Conservation (phyloP, 768 basidiomycete genomes). For the Hericium coralloides region DNA sequence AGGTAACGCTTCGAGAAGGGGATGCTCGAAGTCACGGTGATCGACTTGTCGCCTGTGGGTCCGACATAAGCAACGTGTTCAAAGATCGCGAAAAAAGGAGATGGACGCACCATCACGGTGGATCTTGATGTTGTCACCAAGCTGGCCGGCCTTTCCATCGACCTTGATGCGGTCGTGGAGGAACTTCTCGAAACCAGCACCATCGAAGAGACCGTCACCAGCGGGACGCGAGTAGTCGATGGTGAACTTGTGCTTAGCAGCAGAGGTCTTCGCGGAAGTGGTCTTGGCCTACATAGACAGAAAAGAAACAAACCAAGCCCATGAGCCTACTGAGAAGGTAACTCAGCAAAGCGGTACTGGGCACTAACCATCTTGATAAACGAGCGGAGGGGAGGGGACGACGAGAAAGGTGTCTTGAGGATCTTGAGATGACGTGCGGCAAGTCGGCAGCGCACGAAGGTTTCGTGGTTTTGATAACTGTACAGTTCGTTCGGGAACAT, state of each 20-base stretch:
- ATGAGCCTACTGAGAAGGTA: constrained; percentile 87
- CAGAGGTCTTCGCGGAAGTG: constrained; percentile 39
- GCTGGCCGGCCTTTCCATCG: constrained; percentile 84
- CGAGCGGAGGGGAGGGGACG: constrained; percentile 10
- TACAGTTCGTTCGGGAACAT: constrained; percentile 32
- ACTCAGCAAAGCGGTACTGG: constrained; percentile 77
- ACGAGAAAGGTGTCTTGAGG: constrained; percentile 20
- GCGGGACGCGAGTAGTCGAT: constrained; percentile 85
- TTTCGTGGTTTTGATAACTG: constrained; percentile 26
- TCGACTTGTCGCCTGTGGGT: constrained; percentile 59
- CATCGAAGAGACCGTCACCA: constrained; percentile 50
- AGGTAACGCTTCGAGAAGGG: constrained; percentile 96
- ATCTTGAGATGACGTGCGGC: constrained; percentile 7
- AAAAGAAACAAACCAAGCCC: constrained; percentile 13
- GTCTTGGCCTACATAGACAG: constrained; percentile 47
- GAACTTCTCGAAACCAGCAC: constrained; percentile 74
- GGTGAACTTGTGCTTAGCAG: constrained; percentile 68
- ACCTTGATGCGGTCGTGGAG: constrained; percentile 92
- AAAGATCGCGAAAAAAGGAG: background rate
- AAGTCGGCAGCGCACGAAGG: constrained; percentile 2
- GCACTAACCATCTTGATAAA: constrained; percentile 62
- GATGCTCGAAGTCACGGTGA: constrained; percentile 79
- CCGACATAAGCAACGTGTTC: background rate
- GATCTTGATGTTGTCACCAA: constrained; percentile 85
- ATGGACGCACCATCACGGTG: constrained; percentile 62